A percentile compares a stretch with the other conserved stretches of the same genome.
These are phyloP conservation scores for Hemerocallis citrina DNA, from an alignment of 106 monocot genomes.

Conservation along the genomic window DNA sequence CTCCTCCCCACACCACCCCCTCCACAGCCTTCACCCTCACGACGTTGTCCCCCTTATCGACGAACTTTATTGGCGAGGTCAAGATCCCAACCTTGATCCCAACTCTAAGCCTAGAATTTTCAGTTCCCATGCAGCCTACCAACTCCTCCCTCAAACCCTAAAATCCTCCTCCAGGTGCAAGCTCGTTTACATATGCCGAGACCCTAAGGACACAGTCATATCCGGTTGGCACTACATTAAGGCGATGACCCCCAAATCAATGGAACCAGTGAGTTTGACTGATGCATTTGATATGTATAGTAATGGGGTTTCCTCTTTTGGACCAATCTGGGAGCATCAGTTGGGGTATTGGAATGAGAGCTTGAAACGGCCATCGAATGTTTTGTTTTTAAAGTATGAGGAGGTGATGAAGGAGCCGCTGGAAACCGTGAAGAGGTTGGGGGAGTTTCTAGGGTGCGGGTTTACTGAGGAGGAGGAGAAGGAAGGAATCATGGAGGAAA, in stretches of 20 bases:
- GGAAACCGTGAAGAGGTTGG: constrained; percentile 12
- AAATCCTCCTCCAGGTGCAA: background rate
- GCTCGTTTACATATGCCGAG: constrained; percentile 16
- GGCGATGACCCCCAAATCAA: too few relatives aligned
- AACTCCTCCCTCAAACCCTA: constrained; percentile 5
- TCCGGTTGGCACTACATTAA: constrained; percentile 9
- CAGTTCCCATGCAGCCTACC: background rate
- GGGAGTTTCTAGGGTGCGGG: constrained; percentile 18
- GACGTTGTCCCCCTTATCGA: constrained; percentile 5
- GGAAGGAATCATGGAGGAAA: constrained; percentile 11
- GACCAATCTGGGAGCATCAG: constrained; percentile 24
- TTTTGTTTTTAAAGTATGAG: constrained; percentile 29
- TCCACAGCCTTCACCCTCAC: background rate
- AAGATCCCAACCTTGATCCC: background rate
- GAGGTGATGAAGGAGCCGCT: constrained; percentile 6
- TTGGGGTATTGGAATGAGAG: constrained; percentile 20
- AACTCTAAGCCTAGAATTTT: constrained; percentile 12
- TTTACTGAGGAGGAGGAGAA: constrained; percentile 20
- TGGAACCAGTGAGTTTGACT: background rate
- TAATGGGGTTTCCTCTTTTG: background rate
- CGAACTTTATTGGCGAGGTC: background rate
- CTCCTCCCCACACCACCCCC: background rate
- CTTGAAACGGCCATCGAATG: background rate
- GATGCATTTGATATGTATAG: constrained; percentile 3
- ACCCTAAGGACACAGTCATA: constrained; percentile 18